Evolutionary conservation across 768 basidiomycete species (phyloP), one percentile per base, ranked within the genome.

Genomic region (Tulasnella calospora): DNA sequence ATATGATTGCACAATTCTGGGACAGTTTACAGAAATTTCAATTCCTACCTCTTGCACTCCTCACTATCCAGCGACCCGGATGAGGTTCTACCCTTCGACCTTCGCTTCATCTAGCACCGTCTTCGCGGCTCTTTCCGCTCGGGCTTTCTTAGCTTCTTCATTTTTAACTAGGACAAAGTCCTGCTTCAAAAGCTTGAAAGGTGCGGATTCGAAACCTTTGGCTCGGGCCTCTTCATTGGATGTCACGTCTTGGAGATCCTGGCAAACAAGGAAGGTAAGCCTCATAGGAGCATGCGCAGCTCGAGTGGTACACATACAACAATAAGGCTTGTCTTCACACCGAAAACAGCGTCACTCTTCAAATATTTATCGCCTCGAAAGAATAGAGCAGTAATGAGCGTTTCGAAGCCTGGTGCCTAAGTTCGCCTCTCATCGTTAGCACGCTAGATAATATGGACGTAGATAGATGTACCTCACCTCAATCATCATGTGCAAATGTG

Each of bases 321-420:
- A 30, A 94, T 87, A 36, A 96, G 86, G 8, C 92, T 93, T 71
- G 88, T 88, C 84, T 93, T 93, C 36, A 93, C 94, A 13, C 94
- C 94, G 83, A 95, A 94, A 3, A 95, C 93, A 17, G 89, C 87
- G 82, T 95, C 94, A 79, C 90, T 93, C 8, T 84, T 84, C 35
- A 95, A 79, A 81, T 88, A 94, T 2, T 85, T 83, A 80, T 94
- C 92, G 7, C 89, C 90, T 78, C 91, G 89, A 19, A 91, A 90
- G 83, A 92, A 96, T 13, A 94, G 83, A 1, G 94, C 90, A 0
- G 94, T 95, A 23, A 87, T 85, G 30, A 96, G 88, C 61, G 89
- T 91, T 82, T 90, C 90, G 83, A 87, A 94, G 40, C 93, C 93
- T 5, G 88, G 88, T 0, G 93, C 92, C 78, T 83, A 46, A 67